Conservation (phyloP, 225 moss, liverwort and hornwort genomes). For the Straminergon stramineum region DNA sequence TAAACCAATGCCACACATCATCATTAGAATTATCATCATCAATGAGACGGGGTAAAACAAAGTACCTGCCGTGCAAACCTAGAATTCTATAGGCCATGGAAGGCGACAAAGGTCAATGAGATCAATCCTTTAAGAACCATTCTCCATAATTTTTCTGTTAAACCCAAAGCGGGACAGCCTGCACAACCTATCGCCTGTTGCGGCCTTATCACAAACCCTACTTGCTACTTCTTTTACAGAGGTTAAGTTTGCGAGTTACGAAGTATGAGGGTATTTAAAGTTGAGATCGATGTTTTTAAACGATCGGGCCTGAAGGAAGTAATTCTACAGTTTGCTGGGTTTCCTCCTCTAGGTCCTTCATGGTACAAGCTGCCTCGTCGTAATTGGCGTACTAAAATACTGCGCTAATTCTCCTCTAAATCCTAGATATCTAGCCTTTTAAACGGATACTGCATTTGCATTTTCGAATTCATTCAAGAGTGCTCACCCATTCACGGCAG, state of each 20-base stretch:
- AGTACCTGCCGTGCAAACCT: not conserved
- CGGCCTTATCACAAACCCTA: not conserved
- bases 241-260: not conserved
- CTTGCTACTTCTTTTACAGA: not conserved
- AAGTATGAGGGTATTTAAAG: not conserved
- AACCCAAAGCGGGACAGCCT: not conserved
- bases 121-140: not conserved
- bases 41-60: not conserved
- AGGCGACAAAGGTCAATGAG: not conserved
- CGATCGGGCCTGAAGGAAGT: not conserved
- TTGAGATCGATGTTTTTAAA: not conserved
- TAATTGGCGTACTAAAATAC: not conserved
- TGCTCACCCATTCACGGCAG: constrained; percentile 79
- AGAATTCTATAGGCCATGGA: not conserved
- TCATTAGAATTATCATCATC: not conserved
- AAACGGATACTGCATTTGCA: not conserved
- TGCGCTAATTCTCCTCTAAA: not conserved
- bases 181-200: not conserved
- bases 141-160: not conserved
- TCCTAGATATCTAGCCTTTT: not conserved
- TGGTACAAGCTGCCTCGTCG: not conserved
- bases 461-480: not conserved
- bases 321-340: not conserved
- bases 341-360: not conserved
- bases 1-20: constrained; percentile 5